A percentile compares a stretch with the other conserved stretches of the same genome.
Conservation (phyloP, 139 green algal genomes). For the Chlorella sp. region DNA sequence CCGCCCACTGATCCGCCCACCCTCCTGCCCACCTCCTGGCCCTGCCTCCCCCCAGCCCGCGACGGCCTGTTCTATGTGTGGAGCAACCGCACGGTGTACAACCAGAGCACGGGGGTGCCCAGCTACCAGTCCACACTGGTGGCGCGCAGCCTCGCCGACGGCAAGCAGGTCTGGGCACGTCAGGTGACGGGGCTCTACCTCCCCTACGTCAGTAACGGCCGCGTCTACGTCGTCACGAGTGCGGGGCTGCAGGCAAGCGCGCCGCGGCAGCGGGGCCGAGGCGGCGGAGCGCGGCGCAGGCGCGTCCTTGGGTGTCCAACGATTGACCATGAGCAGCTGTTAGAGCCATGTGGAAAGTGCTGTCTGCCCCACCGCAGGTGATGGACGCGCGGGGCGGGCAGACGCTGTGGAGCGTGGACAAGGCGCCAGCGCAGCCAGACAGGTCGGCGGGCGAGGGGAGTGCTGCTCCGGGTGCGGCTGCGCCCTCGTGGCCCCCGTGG, state of each 20-base stretch:
- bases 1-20: not conserved
- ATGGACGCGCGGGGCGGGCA: not conserved
- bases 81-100: not conserved
- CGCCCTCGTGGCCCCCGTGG: not conserved
- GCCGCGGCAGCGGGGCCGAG: not conserved
- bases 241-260: not conserved
- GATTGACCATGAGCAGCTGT: no score
- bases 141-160: not conserved
- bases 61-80: not conserved
- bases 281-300: no score
- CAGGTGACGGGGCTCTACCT: not conserved
- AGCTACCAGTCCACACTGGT: constrained; percentile 12
- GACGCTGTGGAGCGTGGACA: not conserved
- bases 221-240: constrained; percentile 2
- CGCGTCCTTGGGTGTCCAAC: no score
- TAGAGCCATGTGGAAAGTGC: no score
- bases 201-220: not conserved
- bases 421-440: not conserved
- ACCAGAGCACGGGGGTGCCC: constrained; percentile 2
- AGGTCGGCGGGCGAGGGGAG: not conserved
- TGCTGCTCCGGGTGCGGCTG: not conserved
- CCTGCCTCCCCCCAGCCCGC: not conserved
- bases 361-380: no score
- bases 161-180: not conserved
- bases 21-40: not conserved